Evolutionary conservation across 2,329 filamentous ascomycete species (phyloP).

Genomic region (Hymenoscyphus fraxineus): DNA sequence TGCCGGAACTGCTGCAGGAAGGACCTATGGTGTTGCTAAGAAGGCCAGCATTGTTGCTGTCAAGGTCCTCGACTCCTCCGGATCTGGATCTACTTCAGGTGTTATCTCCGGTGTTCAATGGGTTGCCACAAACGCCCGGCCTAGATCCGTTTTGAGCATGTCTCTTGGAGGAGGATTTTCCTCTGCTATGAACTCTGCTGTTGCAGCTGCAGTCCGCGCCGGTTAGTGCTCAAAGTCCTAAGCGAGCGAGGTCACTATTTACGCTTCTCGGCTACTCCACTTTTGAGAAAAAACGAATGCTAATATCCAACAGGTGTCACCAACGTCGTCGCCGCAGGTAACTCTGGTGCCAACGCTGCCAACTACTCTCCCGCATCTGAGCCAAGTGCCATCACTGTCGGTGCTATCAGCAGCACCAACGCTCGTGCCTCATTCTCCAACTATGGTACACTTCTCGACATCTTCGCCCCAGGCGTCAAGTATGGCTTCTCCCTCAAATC

Average conservation of each 20-base stretch:
- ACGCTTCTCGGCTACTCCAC: no score
- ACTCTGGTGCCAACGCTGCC: conserved; percentile 40
- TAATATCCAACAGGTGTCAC: conserved; percentile 38
- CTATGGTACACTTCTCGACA: conserved; percentile 46
- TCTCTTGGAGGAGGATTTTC: conserved; percentile 48
- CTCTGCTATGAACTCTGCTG: conserved; percentile 45
- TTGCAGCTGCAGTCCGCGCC: conserved; percentile 43
- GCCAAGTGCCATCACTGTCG: conserved; percentile 48
- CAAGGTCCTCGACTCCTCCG: conserved; percentile 37
- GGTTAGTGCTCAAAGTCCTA: conserved; percentile 21
- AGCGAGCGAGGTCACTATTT: no score
- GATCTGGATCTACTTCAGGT: conserved; percentile 35
- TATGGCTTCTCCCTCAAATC: no score
- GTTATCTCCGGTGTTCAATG: conserved; percentile 39
- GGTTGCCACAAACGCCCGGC: conserved; percentile 31
- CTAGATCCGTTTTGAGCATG: conserved; percentile 51
- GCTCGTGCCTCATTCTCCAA: conserved; percentile 46
- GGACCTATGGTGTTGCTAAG: conserved; percentile 41
- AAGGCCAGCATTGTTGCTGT: conserved; percentile 38
- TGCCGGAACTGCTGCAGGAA: conserved; percentile 39
- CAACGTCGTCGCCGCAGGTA: conserved; percentile 52
- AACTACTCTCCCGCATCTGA: conserved; percentile 48
- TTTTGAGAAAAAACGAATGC: no score
- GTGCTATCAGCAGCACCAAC: conserved; percentile 42
- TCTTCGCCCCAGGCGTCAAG: conserved; percentile 48